Evolutionary conservation across 441 rosid genomes (phyloP).

Genomic region (Mallotus repandus): DNA sequence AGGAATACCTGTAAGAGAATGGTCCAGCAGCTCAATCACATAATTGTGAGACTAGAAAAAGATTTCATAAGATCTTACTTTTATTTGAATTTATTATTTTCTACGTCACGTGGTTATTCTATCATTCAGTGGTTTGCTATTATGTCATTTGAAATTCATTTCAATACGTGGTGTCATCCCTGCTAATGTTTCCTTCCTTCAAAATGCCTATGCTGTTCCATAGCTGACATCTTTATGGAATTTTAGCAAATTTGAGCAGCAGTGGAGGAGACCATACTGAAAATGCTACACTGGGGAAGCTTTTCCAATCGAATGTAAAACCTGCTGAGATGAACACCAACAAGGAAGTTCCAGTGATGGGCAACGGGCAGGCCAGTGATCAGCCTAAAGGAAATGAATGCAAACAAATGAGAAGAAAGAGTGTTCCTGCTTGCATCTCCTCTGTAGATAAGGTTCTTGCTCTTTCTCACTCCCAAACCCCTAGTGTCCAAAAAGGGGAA

Average conservation of each 20-base stretch:
- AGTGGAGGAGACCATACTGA: constrained; percentile 35
- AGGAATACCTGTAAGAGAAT: not conserved
- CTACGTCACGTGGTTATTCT: not conserved
- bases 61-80: not conserved
- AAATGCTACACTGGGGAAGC: constrained; percentile 27
- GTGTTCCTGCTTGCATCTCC: constrained; percentile 34
- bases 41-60: not conserved
- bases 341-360: constrained; percentile 42
- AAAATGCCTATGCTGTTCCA: not conserved
- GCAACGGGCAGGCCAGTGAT: constrained; percentile 31
- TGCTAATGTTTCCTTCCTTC: not conserved
- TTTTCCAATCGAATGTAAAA: constrained; percentile 42
- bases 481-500: too few species aligned
- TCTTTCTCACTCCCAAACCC: not conserved
- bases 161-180: not conserved
- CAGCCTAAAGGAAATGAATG: constrained; percentile 38
- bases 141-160: too few species aligned
- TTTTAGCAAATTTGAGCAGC: constrained; percentile 32
- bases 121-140: too few species aligned
- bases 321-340: constrained; percentile 33
- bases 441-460: constrained; percentile 50
- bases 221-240: constrained; percentile 20
- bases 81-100: not conserved
- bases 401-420: constrained; percentile 52
- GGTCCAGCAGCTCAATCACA: not conserved